Base-by-base conservation (phyloP, 495 filamentous ascomycete genomes). In the Penicillium simplicissimum region DNA sequence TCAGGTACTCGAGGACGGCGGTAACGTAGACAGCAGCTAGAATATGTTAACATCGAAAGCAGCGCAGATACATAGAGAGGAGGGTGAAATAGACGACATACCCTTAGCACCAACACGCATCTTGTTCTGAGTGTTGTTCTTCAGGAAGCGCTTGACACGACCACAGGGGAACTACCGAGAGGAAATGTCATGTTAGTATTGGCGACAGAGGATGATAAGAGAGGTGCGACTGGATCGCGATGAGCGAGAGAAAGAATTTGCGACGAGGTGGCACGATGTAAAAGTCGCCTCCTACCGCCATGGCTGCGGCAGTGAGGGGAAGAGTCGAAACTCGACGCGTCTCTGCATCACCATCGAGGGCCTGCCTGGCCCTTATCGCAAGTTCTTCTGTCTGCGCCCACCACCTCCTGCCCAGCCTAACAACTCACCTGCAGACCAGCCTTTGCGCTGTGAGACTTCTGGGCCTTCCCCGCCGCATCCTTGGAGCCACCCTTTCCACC, bases 141-240 rank as follows among this genome's bases (percentile, higher is more conserved):
- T 97, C 72, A 98, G 82, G 83, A 97, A 97, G 81, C 95, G 93
- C 88, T 98, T 98, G 72, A 98, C 93, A 89, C 95, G 96, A 79
- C 95, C 95, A 74, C 95, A 98, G 42, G 95, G 95, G 81, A 98
- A 98, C 96, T 98, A 74, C 60, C 59, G 37, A n/a, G 33, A n/a
- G n/a, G 55, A 42, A 11, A 8, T 23, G n/a, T 15, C 38, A 35
- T 51, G 61, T 72, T 58, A 73, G 69, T 52, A 34, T 23, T 14
- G 17, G 21, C 19, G 37, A 25, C 21, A 53, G 37, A 25, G 8
- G 31, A 37, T 33, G 40, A 35, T 23, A 8, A 14, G 13, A 14
- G 13, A 37, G 19, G 34, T 43, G 52, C 23, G 34, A 55, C 19
- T 1, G 4, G 55, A 21, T 15, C n/a, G 34, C 19, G 21, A 52